phyloP scores from a whole-genome alignment of 1,139 yeast genomes.

The Geotrichum bryndzae region DNA sequence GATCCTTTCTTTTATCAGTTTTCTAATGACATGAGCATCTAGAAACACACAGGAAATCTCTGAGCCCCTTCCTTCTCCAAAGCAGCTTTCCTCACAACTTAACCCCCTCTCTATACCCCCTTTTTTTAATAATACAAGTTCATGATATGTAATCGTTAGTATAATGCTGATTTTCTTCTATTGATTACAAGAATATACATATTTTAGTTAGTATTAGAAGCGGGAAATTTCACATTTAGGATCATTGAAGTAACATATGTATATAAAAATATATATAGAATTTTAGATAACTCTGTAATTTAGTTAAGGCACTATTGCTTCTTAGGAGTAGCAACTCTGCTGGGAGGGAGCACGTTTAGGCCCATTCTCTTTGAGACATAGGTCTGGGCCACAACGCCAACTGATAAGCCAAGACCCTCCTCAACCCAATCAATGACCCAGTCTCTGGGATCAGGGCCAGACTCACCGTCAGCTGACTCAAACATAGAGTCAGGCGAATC shows the following conservation, averaged over 20 bases:
- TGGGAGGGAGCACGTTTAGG: constrained; percentile 19
- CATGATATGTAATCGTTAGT: too few relatives aligned
- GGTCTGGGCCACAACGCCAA: constrained; percentile 84
- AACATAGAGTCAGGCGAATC: constrained; percentile 36
- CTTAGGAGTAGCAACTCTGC: constrained; percentile 10
- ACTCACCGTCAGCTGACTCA: constrained; percentile 19
- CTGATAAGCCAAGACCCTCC: constrained; percentile 69
- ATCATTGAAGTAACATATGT: background rate
- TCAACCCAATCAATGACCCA: constrained; percentile 95
- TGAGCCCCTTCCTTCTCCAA: too few relatives aligned
- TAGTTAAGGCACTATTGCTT: background rate
- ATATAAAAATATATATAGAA: background rate
- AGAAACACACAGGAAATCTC: too few relatives aligned
- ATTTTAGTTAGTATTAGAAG: background rate
- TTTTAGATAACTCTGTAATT: background rate
- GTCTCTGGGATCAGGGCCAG: constrained; percentile 76
- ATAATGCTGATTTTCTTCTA: too few relatives aligned
- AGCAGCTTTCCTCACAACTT: too few relatives aligned
- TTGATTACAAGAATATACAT: background rate
- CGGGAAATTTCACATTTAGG: background rate
- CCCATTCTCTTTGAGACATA: constrained; percentile 94
- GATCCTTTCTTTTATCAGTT: too few relatives aligned
- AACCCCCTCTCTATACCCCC: too few relatives aligned
- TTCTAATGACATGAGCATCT: too few relatives aligned
- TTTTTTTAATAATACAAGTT: too few relatives aligned